Evolutionary conservation across 495 filamentous ascomycete species (phyloP).

Genomic region (Wilcoxina mikolae): DNA sequence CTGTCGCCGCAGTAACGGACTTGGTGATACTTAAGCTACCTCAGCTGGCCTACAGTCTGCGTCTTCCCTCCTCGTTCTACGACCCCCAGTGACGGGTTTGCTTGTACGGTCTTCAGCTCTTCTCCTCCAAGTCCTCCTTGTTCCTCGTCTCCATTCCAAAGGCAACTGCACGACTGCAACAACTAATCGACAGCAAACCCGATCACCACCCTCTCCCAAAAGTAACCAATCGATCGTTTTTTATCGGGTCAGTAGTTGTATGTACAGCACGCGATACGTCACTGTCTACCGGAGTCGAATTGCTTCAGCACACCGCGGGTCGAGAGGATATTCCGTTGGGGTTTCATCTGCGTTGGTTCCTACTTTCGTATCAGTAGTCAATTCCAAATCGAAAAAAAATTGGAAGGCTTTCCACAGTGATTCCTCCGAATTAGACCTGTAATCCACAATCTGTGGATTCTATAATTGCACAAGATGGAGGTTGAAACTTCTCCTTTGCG

Average conservation of each 20-base stretch:
- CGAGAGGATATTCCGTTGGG: background rate
- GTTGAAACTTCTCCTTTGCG: background rate
- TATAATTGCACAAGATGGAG: background rate
- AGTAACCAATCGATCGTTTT: background rate
- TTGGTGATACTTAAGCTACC: slow-evolving; percentile 27
- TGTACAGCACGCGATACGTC: background rate
- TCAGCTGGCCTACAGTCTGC: slow-evolving; percentile 17
- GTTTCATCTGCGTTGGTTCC: background rate
- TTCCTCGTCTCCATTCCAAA: background rate
- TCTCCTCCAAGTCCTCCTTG: background rate
- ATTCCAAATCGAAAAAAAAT: background rate
- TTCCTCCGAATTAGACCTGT: too few relatives aligned
- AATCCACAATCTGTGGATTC: too few relatives aligned
- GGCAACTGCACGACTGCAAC: background rate
- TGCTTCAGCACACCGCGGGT: background rate
- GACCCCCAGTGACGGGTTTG: background rate
- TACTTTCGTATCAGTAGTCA: background rate
- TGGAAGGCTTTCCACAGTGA: too few relatives aligned
- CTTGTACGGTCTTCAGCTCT: background rate
- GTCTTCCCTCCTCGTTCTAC: slow-evolving; percentile 6
- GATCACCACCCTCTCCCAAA: background rate
- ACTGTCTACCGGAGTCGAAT: background rate
- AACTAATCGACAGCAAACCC: background rate
- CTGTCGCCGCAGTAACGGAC: slow-evolving; percentile 29
- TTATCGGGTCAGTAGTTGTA: background rate